phyloP scores from a whole-genome alignment of 768 basidiomycete species.

The Termitomyces sp. region DNA sequence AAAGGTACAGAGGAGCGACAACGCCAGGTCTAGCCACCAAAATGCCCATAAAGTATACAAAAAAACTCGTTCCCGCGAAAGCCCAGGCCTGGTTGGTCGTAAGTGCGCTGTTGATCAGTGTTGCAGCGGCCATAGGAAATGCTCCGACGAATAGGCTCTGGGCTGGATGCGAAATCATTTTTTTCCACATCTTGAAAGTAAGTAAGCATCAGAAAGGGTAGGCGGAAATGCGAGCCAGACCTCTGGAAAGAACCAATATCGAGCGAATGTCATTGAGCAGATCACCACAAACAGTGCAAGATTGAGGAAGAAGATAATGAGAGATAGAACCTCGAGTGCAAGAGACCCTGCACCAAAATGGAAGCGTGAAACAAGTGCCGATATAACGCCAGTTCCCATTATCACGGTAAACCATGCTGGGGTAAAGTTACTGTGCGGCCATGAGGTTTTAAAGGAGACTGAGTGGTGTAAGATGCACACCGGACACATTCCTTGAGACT shows the following conservation, averaged over 20 bases:
- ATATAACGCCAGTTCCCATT: slow-evolving; percentile 52
- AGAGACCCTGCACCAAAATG: slow-evolving; percentile 37
- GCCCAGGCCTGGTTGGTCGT: slow-evolving; percentile 37
- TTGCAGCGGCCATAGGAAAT: slow-evolving; percentile 57
- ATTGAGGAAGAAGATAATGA: slow-evolving; percentile 56
- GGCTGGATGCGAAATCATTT: slow-evolving; percentile 42
- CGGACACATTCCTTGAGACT: slow-evolving; percentile 30
- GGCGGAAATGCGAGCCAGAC: slow-evolving; percentile 19
- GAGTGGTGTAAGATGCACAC: slow-evolving; percentile 1
- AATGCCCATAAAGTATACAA: slow-evolving; percentile 53
- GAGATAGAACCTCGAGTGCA: slow-evolving; percentile 30
- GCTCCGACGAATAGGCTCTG: slow-evolving; percentile 39
- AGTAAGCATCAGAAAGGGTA: background rate
- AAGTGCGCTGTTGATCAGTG: slow-evolving; percentile 48
- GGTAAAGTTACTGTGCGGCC: slow-evolving; percentile 32
- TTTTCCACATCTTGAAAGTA: slow-evolving; percentile 22
- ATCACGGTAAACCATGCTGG: slow-evolving; percentile 50
- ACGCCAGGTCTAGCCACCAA: slow-evolving; percentile 62
- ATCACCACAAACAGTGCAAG: slow-evolving; percentile 48
- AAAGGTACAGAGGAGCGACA: slow-evolving; percentile 35
- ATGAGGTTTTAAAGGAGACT: background rate
- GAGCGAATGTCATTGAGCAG: slow-evolving; percentile 33
- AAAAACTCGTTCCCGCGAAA: slow-evolving; percentile 47
- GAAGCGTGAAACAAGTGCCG: slow-evolving; percentile 39
- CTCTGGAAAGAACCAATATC: slow-evolving; percentile 50